Evolutionary conservation across 352 stramenopile species (phyloP).

Genomic region (Pythium guiyangense): DNA sequence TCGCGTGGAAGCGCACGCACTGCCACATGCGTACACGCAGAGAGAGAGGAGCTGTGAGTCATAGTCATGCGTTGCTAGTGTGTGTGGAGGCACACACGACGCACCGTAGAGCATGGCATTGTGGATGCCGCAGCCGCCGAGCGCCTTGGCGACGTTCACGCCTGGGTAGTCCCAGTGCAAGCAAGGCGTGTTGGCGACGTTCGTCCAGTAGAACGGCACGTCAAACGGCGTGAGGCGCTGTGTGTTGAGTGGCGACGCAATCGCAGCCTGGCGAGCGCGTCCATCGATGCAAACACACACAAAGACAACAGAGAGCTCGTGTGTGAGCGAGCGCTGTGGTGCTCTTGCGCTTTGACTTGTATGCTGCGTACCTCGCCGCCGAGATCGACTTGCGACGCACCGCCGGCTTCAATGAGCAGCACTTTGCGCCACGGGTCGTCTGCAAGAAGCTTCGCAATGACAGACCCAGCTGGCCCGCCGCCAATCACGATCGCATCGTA

Average conservation of each 20-base stretch:
- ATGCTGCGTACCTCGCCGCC: slow-evolving; percentile 33
- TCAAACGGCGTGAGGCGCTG: slow-evolving; percentile 71
- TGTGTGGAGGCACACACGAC: too few relatives aligned
- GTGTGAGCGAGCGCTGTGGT: slow-evolving; percentile 5
- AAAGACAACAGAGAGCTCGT: slow-evolving; percentile 17
- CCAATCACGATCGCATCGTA: slow-evolving; percentile 64
- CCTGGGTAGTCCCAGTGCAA: slow-evolving; percentile 78
- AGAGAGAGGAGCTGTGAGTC: not conserved
- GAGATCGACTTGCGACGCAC: slow-evolving; percentile 47
- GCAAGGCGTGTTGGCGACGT: slow-evolving; percentile 59
- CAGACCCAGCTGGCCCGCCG: slow-evolving; percentile 48
- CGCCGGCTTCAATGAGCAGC: slow-evolving; percentile 61
- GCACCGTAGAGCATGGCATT: slow-evolving; percentile 91
- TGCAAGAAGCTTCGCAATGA: slow-evolving; percentile 46
- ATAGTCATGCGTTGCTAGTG: too few relatives aligned
- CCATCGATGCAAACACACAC: slow-evolving; percentile 22
- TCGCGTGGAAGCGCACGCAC: slow-evolving; percentile 71
- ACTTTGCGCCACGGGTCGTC: slow-evolving; percentile 55
- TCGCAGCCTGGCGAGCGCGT: slow-evolving; percentile 18
- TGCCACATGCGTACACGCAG: not conserved
- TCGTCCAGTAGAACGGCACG: slow-evolving; percentile 83
- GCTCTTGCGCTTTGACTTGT: not conserved
- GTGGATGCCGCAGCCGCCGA: slow-evolving; percentile 87
- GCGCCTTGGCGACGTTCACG: slow-evolving; percentile 77
- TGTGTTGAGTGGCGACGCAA: slow-evolving; percentile 32